These are phyloP conservation scores for Asterochloris sp. DNA, from an alignment of 139 green algal genomes.

Conservation along the genomic window DNA sequence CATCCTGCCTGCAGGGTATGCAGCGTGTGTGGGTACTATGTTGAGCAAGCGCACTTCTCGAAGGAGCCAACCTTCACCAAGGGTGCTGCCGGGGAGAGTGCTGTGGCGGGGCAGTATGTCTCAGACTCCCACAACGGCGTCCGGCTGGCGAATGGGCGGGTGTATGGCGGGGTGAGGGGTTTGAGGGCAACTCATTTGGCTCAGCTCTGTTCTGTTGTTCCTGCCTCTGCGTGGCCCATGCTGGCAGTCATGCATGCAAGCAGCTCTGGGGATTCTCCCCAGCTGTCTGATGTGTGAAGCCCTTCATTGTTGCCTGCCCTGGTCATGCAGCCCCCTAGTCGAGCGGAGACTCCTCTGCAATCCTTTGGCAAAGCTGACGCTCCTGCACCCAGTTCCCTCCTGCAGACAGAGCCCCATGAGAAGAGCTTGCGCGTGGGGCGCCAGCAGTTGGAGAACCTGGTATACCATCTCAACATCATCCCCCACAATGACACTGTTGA, in stretches of 20 bases:
- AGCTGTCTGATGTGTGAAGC: too few species aligned
- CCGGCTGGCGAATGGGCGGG: conserved; percentile 60
- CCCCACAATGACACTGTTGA: conserved; percentile 73
- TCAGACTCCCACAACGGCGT: conserved; percentile 34
- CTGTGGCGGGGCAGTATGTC: conserved; percentile 85
- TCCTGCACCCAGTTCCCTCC: background rate
- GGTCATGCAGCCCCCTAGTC: too few species aligned
- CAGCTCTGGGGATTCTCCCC: too few species aligned
- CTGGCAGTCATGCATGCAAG: background rate
- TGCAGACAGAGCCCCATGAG: conserved; percentile 58
- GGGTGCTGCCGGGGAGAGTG: conserved; percentile 66
- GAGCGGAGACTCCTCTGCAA: too few species aligned
- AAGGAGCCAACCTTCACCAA: conserved; percentile 88
- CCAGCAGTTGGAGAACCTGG: conserved; percentile 69
- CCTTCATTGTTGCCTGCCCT: too few species aligned
- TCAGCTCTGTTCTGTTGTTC: background rate
- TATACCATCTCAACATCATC: conserved; percentile 78
- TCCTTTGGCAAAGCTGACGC: background rate
- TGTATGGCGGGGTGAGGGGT: conserved; percentile 46
- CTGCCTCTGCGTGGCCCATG: background rate
- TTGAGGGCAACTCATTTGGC: background rate
- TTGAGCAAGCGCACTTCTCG: conserved; percentile 49
- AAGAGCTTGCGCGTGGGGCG: conserved; percentile 66
- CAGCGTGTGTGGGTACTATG: too few species aligned
- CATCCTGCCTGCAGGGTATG: too few species aligned